Evolutionary conservation across 208 protist species (phyloP).

Genomic region (Leishmania guyanensis): DNA sequence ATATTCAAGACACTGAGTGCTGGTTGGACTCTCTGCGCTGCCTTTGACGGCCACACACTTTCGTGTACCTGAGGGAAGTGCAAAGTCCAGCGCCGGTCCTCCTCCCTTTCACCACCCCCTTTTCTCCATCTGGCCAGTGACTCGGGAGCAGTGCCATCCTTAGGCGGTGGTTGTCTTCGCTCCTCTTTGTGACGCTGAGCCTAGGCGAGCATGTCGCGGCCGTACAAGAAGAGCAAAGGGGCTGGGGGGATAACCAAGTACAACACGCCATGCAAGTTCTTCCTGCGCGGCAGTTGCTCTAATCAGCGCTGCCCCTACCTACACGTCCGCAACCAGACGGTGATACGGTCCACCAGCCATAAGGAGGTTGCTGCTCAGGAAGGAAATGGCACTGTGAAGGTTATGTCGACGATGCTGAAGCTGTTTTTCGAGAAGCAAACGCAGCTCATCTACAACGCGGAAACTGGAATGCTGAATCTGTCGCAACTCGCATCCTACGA

Average conservation of each 20-base stretch:
- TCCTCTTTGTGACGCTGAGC: neutral
- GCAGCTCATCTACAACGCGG: conserved; percentile 55
- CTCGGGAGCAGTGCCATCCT: neutral
- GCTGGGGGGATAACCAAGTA: conserved; percentile 29
- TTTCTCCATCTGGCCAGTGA: neutral
- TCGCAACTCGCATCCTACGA: conserved; percentile 44
- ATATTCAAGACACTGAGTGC: neutral
- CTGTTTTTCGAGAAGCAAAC: conserved; percentile 91
- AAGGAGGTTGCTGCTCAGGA: conserved; percentile 17
- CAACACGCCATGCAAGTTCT: conserved; percentile 68
- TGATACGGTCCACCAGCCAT: conserved; percentile 17
- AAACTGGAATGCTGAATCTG: conserved; percentile 60
- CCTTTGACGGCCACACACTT: neutral
- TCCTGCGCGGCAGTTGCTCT: conserved; percentile 64
- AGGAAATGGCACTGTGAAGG: conserved; percentile 25
- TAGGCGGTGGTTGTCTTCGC: neutral
- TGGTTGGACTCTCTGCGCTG: neutral
- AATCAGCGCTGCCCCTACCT: conserved; percentile 79
- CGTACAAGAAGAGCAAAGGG: conserved; percentile 75
- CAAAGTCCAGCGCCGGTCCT: neutral
- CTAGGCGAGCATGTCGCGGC: conserved; percentile 26
- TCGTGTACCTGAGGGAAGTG: neutral
- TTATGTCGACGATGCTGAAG: conserved; percentile 82
- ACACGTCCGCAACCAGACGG: conserved; percentile 57
- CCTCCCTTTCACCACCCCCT: neutral